Conservation (phyloP, 176 grass and related monocot genomes). For the Aegilops tauschii region DNA sequence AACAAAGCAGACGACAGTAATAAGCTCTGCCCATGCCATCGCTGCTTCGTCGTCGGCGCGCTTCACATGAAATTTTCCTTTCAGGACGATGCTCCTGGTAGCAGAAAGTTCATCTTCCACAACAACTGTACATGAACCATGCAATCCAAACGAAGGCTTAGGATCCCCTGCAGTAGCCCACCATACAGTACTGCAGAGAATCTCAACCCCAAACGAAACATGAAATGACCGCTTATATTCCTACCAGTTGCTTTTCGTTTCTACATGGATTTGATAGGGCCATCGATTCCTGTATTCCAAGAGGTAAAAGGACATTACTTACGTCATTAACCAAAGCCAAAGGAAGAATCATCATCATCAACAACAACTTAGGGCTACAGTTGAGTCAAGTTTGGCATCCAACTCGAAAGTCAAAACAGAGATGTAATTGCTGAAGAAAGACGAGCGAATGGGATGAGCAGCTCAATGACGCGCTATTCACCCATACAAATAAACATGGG, state of each 20-base stretch:
- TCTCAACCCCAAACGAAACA: no score
- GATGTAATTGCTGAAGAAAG: constrained; percentile 12
- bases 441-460: constrained; percentile 14
- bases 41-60: no score
- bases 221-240: background rate
- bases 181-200: no score
- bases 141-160: no score
- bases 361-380: constrained; percentile 12
- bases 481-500: constrained; percentile 44
- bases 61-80: no score
- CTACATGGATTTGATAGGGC: background rate
- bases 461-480: constrained; percentile 25
- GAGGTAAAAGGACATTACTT: background rate
- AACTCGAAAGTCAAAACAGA: background rate
- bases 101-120: no score
- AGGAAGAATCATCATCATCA: background rate
- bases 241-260: background rate
- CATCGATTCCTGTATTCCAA: background rate
- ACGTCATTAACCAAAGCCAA: background rate
- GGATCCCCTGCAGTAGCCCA: no score
- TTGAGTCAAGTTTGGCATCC: constrained; percentile 16
- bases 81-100: no score
- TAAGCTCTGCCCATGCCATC: no score
- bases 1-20: no score
- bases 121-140: no score